Evolutionary conservation across 495 filamentous ascomycete species (phyloP).

Genomic region (Daldinia vernicosa): DNA sequence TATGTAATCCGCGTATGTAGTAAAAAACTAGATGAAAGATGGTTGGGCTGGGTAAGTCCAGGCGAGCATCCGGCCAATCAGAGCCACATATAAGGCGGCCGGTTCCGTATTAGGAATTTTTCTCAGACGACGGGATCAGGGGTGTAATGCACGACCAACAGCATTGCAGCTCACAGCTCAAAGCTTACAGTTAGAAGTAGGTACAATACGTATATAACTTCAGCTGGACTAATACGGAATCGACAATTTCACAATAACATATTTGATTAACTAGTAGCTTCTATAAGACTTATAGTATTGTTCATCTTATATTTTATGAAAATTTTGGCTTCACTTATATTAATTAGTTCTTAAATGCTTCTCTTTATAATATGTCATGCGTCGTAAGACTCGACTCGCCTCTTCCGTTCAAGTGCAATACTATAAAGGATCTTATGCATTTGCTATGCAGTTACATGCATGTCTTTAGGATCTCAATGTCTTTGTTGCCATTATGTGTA

Average conservation of each 20-base stretch:
- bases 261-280: neutral
- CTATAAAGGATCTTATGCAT: neutral
- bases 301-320: neutral
- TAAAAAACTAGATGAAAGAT: constrained; percentile 18
- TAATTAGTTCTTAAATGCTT: neutral
- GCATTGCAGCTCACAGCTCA: neutral
- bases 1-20: constrained; percentile 25
- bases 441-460: neutral
- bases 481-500: constrained; percentile 26
- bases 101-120: constrained; percentile 42
- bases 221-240: neutral
- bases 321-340: neutral
- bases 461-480: neutral
- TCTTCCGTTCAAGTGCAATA: neutral
- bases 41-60: constrained; percentile 29
- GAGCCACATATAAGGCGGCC: constrained; percentile 11
- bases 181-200: neutral
- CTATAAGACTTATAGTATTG: neutral
- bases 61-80: constrained; percentile 35
- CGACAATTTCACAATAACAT: neutral
- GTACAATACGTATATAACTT: neutral
- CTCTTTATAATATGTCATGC: neutral
- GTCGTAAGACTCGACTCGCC: neutral
- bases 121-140: constrained; percentile 13
- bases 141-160: constrained; percentile 21